Evolutionary conservation across 352 stramenopile species (phyloP).

Genomic region (Phytophthora chlamydospora): DNA sequence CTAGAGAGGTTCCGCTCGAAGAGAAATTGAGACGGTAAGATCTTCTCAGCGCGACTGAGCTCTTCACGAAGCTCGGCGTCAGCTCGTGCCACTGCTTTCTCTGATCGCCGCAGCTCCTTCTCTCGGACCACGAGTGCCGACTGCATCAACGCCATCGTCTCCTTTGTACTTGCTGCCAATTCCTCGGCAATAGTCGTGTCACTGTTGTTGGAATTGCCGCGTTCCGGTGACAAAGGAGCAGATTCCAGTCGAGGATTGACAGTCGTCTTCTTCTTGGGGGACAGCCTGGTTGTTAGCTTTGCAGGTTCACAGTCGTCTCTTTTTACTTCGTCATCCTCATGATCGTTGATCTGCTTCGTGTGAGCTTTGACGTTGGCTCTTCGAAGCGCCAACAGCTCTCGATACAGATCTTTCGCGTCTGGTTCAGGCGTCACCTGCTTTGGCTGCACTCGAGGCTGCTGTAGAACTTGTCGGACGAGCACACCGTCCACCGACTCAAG

Average conservation of each 20-base stretch:
- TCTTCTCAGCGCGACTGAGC: slow-evolving; percentile 36
- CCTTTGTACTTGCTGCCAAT: neutral
- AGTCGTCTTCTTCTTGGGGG: slow-evolving; percentile 18
- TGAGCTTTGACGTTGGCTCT: slow-evolving; percentile 23
- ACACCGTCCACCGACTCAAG: slow-evolving; percentile 57
- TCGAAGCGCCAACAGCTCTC: slow-evolving; percentile 43
- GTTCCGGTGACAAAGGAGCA: slow-evolving; percentile 11
- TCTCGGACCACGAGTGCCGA: slow-evolving; percentile 17
- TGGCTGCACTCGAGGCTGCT: slow-evolving; percentile 21
- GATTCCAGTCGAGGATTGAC: slow-evolving; percentile 5
- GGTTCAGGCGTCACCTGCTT: slow-evolving; percentile 4
- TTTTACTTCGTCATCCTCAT: too few species aligned
- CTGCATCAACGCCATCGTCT: slow-evolving; percentile 31
- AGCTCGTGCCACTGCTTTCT: slow-evolving; percentile 35
- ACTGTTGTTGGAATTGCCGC: slow-evolving; percentile 6
- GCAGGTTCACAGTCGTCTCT: neutral
- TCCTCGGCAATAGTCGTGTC: slow-evolving; percentile 8
- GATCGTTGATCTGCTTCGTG: slow-evolving; percentile 7
- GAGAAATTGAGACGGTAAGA: slow-evolving; percentile 59
- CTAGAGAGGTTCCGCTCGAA: slow-evolving; percentile 63
- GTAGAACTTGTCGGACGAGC: slow-evolving; percentile 58
- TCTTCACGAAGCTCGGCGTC: slow-evolving; percentile 34
- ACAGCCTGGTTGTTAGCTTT: neutral
- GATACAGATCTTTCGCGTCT: slow-evolving; percentile 50
- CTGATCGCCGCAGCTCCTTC: slow-evolving; percentile 29